Evolutionary conservation across 192 early-diverging fungal species (phyloP).

Genomic region (Coemansia reversa): DNA sequence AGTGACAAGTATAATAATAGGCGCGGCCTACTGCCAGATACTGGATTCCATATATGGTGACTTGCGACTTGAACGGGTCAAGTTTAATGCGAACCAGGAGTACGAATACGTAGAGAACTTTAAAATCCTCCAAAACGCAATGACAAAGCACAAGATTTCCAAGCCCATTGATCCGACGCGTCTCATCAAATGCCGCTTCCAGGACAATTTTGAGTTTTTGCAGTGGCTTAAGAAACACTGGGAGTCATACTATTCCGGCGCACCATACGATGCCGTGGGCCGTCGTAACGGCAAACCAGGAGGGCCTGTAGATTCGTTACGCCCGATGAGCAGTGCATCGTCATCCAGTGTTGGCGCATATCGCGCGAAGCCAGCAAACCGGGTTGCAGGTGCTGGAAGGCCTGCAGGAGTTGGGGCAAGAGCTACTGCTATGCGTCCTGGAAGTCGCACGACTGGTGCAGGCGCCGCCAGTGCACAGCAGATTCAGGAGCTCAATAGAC

Average conservation of each 20-base stretch:
- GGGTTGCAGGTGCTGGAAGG: slow-evolving; percentile 9
- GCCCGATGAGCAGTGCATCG: slow-evolving; percentile 48
- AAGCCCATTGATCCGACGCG: slow-evolving; percentile 88
- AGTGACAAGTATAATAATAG: slow-evolving; percentile 12
- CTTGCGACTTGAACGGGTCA: slow-evolving; percentile 86
- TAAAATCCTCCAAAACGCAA: slow-evolving; percentile 87
- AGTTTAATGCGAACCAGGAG: slow-evolving; percentile 92
- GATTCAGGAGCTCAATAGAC: slow-evolving; percentile 72
- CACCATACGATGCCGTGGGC: slow-evolving; percentile 76
- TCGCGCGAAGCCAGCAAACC: slow-evolving; percentile 20
- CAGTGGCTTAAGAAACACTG: slow-evolving; percentile 95
- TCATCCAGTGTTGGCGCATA: slow-evolving; percentile 44
- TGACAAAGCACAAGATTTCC: slow-evolving; percentile 90
- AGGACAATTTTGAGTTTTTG: slow-evolving; percentile 98
- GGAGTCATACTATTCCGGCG: slow-evolving; percentile 86
- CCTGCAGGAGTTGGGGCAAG: slow-evolving; percentile 3
- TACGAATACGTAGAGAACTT: slow-evolving; percentile 96
- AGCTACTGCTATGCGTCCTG: slow-evolving; percentile 12
- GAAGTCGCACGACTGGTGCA: slow-evolving; percentile 22
- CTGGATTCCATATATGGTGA: slow-evolving; percentile 77
- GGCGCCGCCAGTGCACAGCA: slow-evolving; percentile 61
- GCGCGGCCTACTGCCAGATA: slow-evolving; percentile 76
- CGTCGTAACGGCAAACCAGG: slow-evolving; percentile 59
- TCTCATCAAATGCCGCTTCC: slow-evolving; percentile 93
- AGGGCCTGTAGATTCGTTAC: slow-evolving; percentile 25